Percentiles rank a stretch among this genome's conserved stretches.
phyloP scores from a whole-genome alignment of 306 rosid species.

The Luffa acutangula region DNA sequence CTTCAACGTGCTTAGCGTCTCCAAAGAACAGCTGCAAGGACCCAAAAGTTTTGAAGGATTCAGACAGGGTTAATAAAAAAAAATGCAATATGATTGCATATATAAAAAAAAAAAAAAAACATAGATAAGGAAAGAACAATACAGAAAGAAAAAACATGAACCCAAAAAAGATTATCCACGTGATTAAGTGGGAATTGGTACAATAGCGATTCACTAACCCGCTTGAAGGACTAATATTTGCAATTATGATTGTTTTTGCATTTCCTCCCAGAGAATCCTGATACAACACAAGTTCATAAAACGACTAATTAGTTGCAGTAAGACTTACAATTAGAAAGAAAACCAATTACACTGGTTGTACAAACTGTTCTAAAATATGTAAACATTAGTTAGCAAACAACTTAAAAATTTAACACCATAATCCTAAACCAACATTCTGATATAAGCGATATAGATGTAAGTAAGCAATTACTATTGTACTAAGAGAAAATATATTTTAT shows the following conservation, averaged over 20 bases:
- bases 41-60: slow-evolving; percentile 2
- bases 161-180: slow-evolving; percentile 1
- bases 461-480: not conserved
- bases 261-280: slow-evolving; percentile 99
- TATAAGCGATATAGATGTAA: not conserved
- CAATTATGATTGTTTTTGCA: slow-evolving; percentile 79
- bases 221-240: slow-evolving; percentile 88
- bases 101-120: not conserved
- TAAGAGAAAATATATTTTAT: not conserved
- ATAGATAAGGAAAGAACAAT: not conserved
- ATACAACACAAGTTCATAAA: slow-evolving; percentile 20
- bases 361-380: not conserved
- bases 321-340: not conserved
- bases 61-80: not conserved
- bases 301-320: not conserved
- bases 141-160: not conserved
- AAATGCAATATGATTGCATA: not conserved
- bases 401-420: not conserved
- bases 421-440: not conserved
- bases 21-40: slow-evolving; percentile 79
- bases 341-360: not conserved
- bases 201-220: slow-evolving; percentile 42
- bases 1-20: slow-evolving; percentile 97
- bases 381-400: not conserved
- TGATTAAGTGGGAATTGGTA: slow-evolving; percentile 7